phyloP scores from a whole-genome alignment of 257 asterid genomes.

The Penstemon barbatus region DNA sequence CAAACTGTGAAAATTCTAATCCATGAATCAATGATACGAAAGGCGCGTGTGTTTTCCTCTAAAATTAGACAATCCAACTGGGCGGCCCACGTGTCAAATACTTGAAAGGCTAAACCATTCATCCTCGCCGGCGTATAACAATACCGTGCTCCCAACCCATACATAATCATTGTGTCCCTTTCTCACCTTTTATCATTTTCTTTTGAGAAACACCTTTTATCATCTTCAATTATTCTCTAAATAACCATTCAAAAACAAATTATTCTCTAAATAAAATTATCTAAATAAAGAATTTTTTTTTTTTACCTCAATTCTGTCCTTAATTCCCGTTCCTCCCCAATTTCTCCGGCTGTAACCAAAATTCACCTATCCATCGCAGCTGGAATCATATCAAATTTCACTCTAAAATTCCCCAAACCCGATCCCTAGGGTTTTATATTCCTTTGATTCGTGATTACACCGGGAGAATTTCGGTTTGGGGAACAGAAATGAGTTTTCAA shows the following conservation, averaged over 20 bases:
- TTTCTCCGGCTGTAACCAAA: slow-evolving; percentile 3
- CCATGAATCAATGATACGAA: too few species aligned
- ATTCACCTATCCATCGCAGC: slow-evolving; percentile 12
- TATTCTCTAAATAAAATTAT: too few species aligned
- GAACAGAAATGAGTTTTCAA: slow-evolving; percentile 74
- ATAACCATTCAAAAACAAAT: too few species aligned
- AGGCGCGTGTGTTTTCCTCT: too few species aligned
- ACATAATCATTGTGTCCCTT: background rate
- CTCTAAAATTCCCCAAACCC: slow-evolving; percentile 14
- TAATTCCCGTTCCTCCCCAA: slow-evolving; percentile 21
- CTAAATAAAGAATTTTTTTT: too few species aligned
- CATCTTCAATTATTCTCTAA: background rate
- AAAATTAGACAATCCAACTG: too few species aligned
- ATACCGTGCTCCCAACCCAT: background rate
- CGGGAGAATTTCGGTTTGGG: slow-evolving; percentile 25
- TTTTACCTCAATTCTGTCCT: slow-evolving; percentile 12
- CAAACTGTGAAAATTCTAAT: too few species aligned
- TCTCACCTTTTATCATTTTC: background rate
- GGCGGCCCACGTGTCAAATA: too few species aligned
- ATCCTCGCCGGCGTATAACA: background rate
- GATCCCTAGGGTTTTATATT: background rate
- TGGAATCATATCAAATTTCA: slow-evolving; percentile 17
- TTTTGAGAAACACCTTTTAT: background rate
- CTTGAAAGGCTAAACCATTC: background rate
- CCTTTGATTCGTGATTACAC: slow-evolving; percentile 1